Conservation (phyloP, 2,329 filamentous ascomycete genomes). For the Periconia sp. region DNA sequence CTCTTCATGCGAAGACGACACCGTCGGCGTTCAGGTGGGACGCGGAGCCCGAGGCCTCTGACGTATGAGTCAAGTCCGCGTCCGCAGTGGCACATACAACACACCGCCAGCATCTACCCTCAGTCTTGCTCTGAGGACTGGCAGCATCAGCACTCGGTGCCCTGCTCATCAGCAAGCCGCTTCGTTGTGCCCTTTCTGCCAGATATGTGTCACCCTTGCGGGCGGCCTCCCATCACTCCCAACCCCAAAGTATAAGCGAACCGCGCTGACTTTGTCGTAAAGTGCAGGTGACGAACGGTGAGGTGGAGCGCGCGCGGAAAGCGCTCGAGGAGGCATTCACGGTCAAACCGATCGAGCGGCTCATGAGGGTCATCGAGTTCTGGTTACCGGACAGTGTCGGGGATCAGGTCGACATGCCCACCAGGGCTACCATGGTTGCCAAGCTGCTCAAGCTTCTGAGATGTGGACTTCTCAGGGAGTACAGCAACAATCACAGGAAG, state of each 20-base stretch:
- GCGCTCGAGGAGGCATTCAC: not conserved
- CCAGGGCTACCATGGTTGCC: not conserved
- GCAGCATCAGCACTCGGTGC: too few species aligned
- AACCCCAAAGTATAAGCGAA: not conserved
- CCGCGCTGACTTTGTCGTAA: not conserved
- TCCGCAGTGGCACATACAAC: too few species aligned
- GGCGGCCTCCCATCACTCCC: not conserved
- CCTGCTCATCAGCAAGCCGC: too few species aligned
- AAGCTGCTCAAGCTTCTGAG: slow-evolving; percentile 4
- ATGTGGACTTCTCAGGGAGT: not conserved
- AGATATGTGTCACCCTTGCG: too few species aligned
- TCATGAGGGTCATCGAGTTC: not conserved
- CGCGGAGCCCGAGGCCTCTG: too few species aligned
- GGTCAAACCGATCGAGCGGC: not conserved
- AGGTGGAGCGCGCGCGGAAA: not conserved
- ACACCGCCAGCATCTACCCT: too few species aligned
- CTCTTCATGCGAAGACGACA: too few species aligned
- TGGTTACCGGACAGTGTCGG: not conserved
- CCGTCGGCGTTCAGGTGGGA: too few species aligned
- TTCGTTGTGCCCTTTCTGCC: too few species aligned
- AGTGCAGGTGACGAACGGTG: not conserved
- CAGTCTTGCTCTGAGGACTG: too few species aligned
- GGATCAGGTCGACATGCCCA: not conserved
- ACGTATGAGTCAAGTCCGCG: too few species aligned
- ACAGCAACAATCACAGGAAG: not conserved